Evolutionary conservation across 2,329 filamentous ascomycete genomes (phyloP).

Genomic region (Pestalotiopsis sp.): DNA sequence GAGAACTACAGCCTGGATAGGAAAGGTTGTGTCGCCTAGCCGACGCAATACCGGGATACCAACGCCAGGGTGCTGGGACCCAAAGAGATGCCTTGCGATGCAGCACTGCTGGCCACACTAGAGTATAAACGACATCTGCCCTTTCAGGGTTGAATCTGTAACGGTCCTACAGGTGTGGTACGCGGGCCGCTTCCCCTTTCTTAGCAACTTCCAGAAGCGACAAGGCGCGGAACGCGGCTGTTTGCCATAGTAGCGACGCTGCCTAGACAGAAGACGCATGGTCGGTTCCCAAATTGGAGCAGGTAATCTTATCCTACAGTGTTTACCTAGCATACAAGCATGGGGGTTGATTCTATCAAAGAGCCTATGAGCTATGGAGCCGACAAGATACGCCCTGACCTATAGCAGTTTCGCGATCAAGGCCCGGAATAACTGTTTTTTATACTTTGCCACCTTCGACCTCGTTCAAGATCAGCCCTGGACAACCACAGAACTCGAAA

Average conservation of each 20-base stretch:
- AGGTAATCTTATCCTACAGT: background rate
- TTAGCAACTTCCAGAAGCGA: slow-evolving; percentile 10
- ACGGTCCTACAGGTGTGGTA: slow-evolving; percentile 10
- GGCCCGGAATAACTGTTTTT: background rate
- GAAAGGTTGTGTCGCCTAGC: background rate
- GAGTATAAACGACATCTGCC: slow-evolving; percentile 1
- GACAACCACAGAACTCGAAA: background rate
- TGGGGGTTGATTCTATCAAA: background rate
- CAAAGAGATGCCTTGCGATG: background rate
- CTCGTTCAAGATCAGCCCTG: background rate
- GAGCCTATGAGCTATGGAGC: background rate
- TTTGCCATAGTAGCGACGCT: background rate
- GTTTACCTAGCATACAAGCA: background rate
- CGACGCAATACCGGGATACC: slow-evolving; percentile 2
- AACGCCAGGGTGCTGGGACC: slow-evolving; percentile 12
- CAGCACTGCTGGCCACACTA: background rate
- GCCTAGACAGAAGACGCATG: background rate
- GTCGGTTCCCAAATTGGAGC: background rate
- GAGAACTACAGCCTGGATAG: background rate
- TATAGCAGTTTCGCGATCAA: background rate
- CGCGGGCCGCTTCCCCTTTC: slow-evolving; percentile 7
- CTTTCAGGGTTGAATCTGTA: slow-evolving; percentile 3
- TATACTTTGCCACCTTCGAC: too few species aligned
- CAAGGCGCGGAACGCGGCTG: background rate
- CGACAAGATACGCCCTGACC: background rate